Conservation (phyloP, 768 basidiomycete species). For the Lyophyllum semitale region DNA sequence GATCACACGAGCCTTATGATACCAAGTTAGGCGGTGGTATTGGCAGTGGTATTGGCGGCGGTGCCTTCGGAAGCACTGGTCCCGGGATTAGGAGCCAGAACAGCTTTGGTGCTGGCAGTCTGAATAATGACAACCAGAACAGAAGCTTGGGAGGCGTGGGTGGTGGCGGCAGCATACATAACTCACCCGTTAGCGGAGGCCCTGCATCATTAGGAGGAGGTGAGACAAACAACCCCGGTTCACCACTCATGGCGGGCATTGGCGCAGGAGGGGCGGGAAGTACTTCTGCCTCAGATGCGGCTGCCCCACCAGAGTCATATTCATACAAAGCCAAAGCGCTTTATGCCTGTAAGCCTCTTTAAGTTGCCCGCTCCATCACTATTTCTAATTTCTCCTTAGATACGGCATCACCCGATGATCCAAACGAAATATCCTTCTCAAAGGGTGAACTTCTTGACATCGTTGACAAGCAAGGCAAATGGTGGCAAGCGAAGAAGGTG, state of each 20-base stretch:
- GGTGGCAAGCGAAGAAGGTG: slow-evolving; percentile 86
- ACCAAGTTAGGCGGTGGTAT: slow-evolving; percentile 55
- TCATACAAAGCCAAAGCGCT: slow-evolving; percentile 84
- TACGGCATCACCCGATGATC: slow-evolving; percentile 90
- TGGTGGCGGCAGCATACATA: slow-evolving; percentile 57
- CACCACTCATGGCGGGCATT: slow-evolving; percentile 70
- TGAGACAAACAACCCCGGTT: slow-evolving; percentile 52
- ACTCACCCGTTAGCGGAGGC: slow-evolving; percentile 42
- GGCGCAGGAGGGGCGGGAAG: slow-evolving; percentile 51
- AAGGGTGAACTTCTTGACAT: slow-evolving; percentile 95
- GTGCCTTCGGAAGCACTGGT: slow-evolving; percentile 51
- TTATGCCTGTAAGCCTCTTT: slow-evolving; percentile 74
- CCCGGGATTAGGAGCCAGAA: slow-evolving; percentile 53
- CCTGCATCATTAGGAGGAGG: slow-evolving; percentile 44
- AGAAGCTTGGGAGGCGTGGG: slow-evolving; percentile 37
- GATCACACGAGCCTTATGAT: slow-evolving; percentile 70
- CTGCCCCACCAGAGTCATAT: slow-evolving; percentile 43
- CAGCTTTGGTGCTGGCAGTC: slow-evolving; percentile 51
- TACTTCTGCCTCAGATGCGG: slow-evolving; percentile 26
- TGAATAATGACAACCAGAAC: slow-evolving; percentile 37
- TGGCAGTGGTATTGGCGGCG: slow-evolving; percentile 46
- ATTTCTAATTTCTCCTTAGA: slow-evolving; percentile 52
- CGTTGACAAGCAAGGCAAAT: slow-evolving; percentile 88
- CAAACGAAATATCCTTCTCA: slow-evolving; percentile 91
- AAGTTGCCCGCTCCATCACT: slow-evolving; percentile 9